phyloP scores from a whole-genome alignment of 352 stramenopile species.

The Phytopythium chamaehyphon region DNA sequence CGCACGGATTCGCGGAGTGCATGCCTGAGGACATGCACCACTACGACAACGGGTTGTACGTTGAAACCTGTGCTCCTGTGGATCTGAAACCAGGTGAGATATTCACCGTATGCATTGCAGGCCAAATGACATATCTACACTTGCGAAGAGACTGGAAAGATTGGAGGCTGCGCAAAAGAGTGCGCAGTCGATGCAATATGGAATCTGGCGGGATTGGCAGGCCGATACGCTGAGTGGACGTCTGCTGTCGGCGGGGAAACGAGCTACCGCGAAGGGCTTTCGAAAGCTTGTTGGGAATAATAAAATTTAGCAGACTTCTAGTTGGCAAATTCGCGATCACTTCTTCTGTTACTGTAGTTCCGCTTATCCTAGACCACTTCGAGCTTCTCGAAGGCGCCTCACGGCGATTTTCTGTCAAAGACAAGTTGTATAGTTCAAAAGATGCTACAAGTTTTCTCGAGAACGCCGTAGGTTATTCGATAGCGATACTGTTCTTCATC shows the following conservation, averaged over 20 bases:
- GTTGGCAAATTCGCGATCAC: too few relatives aligned
- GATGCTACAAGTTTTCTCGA: too few relatives aligned
- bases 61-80: not conserved
- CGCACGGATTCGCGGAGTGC: slow-evolving; percentile 54
- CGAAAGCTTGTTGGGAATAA: slow-evolving; percentile 37
- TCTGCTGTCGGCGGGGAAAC: slow-evolving; percentile 59
- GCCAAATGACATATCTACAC: slow-evolving; percentile 13
- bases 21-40: slow-evolving; percentile 54
- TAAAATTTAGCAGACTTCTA: too few relatives aligned
- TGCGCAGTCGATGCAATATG: slow-evolving; percentile 77
- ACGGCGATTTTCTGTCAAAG: too few relatives aligned
- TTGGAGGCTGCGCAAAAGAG: slow-evolving; percentile 54
- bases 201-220: slow-evolving; percentile 76
- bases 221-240: slow-evolving; percentile 62
- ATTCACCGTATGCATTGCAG: slow-evolving; percentile 8
- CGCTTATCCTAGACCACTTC: too few relatives aligned
- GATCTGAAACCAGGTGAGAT: not conserved
- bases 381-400: too few relatives aligned
- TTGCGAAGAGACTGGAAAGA: slow-evolving; percentile 40
- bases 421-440: too few relatives aligned
- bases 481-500: too few relatives aligned
- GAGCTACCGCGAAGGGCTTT: slow-evolving; percentile 40
- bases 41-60: slow-evolving; percentile 62
- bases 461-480: too few relatives aligned
- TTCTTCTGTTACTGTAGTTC: too few relatives aligned